Evolutionary conservation across 2,329 filamentous ascomycete genomes (phyloP).

Genomic region (Colletotrichum salicis): DNA sequence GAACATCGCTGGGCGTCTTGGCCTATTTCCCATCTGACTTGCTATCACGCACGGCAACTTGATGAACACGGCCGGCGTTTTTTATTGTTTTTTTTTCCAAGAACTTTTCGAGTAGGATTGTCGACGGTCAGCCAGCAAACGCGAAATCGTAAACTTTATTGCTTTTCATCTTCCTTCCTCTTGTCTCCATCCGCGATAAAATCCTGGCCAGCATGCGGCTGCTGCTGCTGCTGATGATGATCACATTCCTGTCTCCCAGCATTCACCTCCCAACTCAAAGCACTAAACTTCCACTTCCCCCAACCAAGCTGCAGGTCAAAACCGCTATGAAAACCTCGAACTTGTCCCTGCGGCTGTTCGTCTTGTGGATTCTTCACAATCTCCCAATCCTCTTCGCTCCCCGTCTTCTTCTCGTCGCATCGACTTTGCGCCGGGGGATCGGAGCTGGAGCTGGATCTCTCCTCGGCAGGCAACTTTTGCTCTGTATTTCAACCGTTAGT

Average conservation of each 20-base stretch:
- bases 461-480: neutral
- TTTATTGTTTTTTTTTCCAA: too few species aligned
- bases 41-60: too few species aligned
- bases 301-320: slow-evolving; percentile 7
- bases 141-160: too few species aligned
- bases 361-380: neutral
- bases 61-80: too few species aligned
- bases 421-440: neutral
- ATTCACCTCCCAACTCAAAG: neutral
- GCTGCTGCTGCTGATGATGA: neutral
- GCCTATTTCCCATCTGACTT: too few species aligned
- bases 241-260: neutral
- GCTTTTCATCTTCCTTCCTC: too few species aligned
- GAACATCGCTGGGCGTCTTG: too few species aligned
- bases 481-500: neutral
- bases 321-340: neutral
- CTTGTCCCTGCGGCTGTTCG: neutral
- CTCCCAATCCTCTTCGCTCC: neutral
- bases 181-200: too few species aligned
- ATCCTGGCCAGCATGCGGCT: too few species aligned
- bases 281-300: neutral
- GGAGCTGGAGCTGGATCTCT: neutral
- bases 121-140: too few species aligned
- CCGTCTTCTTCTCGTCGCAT: neutral
- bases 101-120: too few species aligned